Base-by-base conservation (phyloP, 2,329 filamentous ascomycete genomes). In the Albophoma yamanashiensis region DNA sequence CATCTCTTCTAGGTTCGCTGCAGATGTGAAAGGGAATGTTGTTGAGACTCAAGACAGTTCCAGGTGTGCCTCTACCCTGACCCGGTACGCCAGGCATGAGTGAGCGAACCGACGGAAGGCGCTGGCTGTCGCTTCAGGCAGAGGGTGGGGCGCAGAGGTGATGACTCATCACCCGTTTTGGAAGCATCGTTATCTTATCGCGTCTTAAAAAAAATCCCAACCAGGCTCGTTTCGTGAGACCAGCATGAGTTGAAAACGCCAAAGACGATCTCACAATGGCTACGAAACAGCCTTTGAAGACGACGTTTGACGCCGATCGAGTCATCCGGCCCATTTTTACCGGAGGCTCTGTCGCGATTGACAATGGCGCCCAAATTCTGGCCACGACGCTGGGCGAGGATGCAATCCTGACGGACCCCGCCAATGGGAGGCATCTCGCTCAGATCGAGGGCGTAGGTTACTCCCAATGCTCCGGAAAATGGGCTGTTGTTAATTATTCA, bases 271-370 rank as follows among this genome's bases (percentile, higher is more conserved):
- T 42, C 55, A 66, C 56, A 60, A 74, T 88, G 85, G 82, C 85
- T 59, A 82, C 76, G 62, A 85, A 84, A 73, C 76, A 84, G 62
- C 78, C 83, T 22, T 79, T 84, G 67, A 95, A 92, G 79, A 97
- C 92, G 61, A 96, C 93, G 4, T 99, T 97, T 73, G 90, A 95
- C 70, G 84, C 89, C 61, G 83, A 83, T 65, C 86, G 89, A 69
- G 89, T 91, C 56, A 89, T 99, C 60, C 89, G 92, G 67, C 94
- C 94, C 25, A 93, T 97, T 57, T 97, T 94, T 71, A 96, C 93
- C 2, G 94, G 94, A 59, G 94, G 94, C 52, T 88, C 89, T 65
- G 86, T 96, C 61, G 86, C 91, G 38, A 82, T 97, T 62, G 91
- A 93, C 78, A 84, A 87, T 72, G 85, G 85, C 75, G 92, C 92